phyloP scores from a whole-genome alignment of 805 yeast genomes.

The Saccharomycopsis fodiens region DNA sequence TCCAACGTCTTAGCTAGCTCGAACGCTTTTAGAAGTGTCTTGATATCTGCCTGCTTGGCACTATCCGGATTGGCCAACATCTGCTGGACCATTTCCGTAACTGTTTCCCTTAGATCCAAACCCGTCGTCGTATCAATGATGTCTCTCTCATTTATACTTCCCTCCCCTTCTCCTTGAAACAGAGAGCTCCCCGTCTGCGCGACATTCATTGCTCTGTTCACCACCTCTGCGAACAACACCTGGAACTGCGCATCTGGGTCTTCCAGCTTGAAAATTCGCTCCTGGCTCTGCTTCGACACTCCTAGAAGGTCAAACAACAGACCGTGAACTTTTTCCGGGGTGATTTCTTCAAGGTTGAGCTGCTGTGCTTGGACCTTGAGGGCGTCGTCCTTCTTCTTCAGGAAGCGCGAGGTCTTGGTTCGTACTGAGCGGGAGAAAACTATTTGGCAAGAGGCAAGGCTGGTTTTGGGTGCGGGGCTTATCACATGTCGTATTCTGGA shows the following conservation, averaged over 20 bases:
- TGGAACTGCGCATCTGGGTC: neutral
- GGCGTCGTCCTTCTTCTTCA: neutral
- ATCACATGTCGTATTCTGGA: no score
- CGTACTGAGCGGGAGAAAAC: neutral
- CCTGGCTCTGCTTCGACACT: neutral
- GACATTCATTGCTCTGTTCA: neutral
- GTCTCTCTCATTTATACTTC: neutral
- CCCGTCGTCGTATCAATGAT: neutral
- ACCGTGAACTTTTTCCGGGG: neutral
- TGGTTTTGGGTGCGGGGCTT: no score
- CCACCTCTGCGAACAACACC: neutral
- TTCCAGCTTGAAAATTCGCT: neutral
- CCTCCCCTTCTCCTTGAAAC: neutral
- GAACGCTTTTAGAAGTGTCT: conserved; percentile 2
- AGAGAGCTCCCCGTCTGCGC: neutral
- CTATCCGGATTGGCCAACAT: neutral
- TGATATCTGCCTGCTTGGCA: neutral
- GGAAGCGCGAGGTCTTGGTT: neutral
- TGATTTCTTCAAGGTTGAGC: neutral
- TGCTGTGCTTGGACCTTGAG: neutral
- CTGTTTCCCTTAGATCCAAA: neutral
- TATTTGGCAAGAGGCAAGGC: no score
- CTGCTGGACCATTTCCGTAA: neutral
- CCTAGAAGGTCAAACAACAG: neutral
- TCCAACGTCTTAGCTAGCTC: conserved; percentile 1